These are phyloP conservation scores for Ganoderma sp. DNA, from an alignment of 1,284 basidiomycete genomes.

Conservation along the genomic window DNA sequence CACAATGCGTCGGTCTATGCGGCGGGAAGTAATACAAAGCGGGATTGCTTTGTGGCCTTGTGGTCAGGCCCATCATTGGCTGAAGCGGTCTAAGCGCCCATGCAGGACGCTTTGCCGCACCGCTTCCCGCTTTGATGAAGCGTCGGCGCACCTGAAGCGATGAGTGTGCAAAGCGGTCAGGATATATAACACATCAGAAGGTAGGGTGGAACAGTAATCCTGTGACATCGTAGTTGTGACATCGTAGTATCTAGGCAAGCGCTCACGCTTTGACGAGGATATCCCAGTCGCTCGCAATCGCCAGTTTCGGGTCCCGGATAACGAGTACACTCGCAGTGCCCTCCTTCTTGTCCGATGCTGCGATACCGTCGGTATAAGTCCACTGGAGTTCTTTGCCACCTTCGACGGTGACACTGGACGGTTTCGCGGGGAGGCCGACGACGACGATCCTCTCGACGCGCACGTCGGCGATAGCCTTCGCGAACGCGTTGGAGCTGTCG, in stretches of 20 bases:
- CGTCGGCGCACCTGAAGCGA: not conserved
- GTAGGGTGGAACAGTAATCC: not conserved
- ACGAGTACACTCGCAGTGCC: constrained; percentile 66
- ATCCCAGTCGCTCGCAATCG: constrained; percentile 73
- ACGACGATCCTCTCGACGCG: constrained; percentile 83
- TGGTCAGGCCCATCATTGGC: not conserved
- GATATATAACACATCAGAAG: not conserved
- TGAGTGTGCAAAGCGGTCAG: constrained; percentile 6
- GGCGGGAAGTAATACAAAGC: not conserved
- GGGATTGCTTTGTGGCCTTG: constrained; percentile 5
- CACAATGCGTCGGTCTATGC: constrained; percentile 2
- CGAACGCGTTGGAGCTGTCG: constrained; percentile 68
- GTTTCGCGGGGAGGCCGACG: constrained; percentile 72
- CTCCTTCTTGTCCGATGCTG: constrained; percentile 59
- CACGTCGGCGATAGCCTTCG: constrained; percentile 68
- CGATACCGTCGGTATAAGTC: constrained; percentile 59
- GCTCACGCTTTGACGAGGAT: constrained; percentile 47
- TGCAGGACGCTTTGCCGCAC: not conserved
- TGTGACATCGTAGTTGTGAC: not conserved
- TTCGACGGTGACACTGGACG: constrained; percentile 59
- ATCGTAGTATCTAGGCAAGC: not conserved
- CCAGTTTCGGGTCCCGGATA: constrained; percentile 82
- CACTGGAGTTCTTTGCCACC: constrained; percentile 61
- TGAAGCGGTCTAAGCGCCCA: not conserved
- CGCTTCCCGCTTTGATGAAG: not conserved